phyloP scores from a whole-genome alignment of 2,329 filamentous ascomycete genomes.

The Paraconiothyrium brasiliense region DNA sequence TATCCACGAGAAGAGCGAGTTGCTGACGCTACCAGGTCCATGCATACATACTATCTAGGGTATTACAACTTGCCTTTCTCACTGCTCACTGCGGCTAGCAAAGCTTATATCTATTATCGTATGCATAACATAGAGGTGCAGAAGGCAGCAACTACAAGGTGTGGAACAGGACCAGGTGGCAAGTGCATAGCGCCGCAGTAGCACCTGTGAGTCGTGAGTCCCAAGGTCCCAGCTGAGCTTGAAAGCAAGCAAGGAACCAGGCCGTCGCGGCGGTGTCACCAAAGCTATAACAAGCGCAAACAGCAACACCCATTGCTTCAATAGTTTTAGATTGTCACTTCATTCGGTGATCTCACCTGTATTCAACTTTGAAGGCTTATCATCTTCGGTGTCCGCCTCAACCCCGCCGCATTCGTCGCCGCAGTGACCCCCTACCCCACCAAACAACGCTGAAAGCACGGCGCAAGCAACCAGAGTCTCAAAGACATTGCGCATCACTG shows the following conservation, averaged over 20 bases:
- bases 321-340: background rate
- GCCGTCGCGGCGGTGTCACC: conserved; percentile 5
- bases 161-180: background rate
- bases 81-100: background rate
- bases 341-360: background rate
- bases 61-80: background rate
- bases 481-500: background rate
- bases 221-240: conserved; percentile 9
- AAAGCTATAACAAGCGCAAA: conserved; percentile 7
- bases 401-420: conserved; percentile 6
- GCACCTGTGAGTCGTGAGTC: background rate
- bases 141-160: background rate
- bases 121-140: background rate
- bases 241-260: conserved; percentile 11
- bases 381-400: background rate
- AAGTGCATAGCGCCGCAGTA: conserved; percentile 7
- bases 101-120: background rate
- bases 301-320: conserved; percentile 3
- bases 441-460: background rate
- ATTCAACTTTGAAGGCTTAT: background rate
- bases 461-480: background rate
- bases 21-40: background rate
- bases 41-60: background rate
- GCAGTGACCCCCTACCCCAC: conserved; percentile 8
- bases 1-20: background rate